Base-by-base conservation (phyloP, 352 stramenopile species). In the Phytophthora syringae region DNA sequence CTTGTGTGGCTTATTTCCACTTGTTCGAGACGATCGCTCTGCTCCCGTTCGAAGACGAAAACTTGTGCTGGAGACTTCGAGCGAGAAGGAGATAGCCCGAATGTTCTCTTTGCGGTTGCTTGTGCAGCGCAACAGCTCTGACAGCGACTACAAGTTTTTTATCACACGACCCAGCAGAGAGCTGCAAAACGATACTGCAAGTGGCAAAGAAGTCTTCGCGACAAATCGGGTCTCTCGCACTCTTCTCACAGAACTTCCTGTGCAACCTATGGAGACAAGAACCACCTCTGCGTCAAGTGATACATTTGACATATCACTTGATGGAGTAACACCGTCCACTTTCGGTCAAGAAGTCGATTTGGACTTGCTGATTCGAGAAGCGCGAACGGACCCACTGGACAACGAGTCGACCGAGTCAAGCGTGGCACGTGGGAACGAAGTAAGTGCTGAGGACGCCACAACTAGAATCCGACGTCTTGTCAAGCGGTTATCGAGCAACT, bases 1-100 rank as follows among this genome's bases (percentile, higher is more conserved):
- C 58, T 39, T 50, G 61, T 24, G 58, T 69, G 5, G 60, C 45
- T 12, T 82, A 77, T 45, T 76, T 82, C 52, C 70, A 77, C 40
- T 57, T 82, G 28, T 82, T 79, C 20, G 70, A 79, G 57, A 70
- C 60, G 20, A 73, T 82, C 30, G 70, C 73, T 3, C 21, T 77
- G 25, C 69, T 81, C 24, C 61, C 73, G 39, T 74, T 57, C 36
- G 61, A 78, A 24, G 62, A 76, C 30, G 69, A 77, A 52, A 69
- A 34, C 28, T 51, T 3, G 58, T 78, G 2, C 37, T 81, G 3
- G 64, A 78, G 47, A 66, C 56, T 7, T 64, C 61, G 20, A 76
- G 53, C 42, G 67, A 75, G 44, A 59, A 60, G 16, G 59, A 73
- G 20, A 78, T 81, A 25, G 73, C 73, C 1, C 40, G 43, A 12